Evolutionary conservation across 2,329 filamentous ascomycete species (phyloP).

Genomic region (Erysiphe pisi): DNA sequence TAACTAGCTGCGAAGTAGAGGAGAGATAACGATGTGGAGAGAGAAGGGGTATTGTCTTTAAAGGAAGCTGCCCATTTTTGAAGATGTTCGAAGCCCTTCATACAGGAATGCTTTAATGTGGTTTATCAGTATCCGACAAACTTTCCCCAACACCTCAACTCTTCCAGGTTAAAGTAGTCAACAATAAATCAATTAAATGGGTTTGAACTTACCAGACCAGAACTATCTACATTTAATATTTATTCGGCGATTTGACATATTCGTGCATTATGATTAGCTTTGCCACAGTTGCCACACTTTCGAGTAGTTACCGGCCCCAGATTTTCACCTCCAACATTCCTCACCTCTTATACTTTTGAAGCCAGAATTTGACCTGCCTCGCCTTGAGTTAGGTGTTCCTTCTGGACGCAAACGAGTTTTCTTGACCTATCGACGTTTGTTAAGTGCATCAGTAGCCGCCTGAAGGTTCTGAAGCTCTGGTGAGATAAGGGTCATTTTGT

Average conservation of each 20-base stretch:
- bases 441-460: not conserved
- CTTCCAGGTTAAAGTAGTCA: no score
- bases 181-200: no score
- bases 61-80: no score
- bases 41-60: no score
- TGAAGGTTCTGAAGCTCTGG: not conserved
- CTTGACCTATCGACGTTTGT: not conserved
- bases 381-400: not conserved
- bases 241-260: not conserved
- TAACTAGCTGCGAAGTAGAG: no score
- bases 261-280: not conserved
- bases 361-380: not conserved
- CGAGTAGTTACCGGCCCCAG: not conserved
- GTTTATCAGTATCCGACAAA: no score
- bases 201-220: no score
- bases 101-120: no score
- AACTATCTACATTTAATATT: not conserved
- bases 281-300: not conserved
- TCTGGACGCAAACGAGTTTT: not conserved
- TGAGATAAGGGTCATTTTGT: slow-evolving; percentile 6
- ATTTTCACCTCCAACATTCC: not conserved
- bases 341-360: not conserved
- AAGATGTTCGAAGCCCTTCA: no score
- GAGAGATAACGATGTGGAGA: no score
- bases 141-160: no score